Evolutionary conservation across 345 rosid genomes (phyloP), one percentile per base, ranked within the genome.

Genomic region (Eucalyptus melliodora): DNA sequence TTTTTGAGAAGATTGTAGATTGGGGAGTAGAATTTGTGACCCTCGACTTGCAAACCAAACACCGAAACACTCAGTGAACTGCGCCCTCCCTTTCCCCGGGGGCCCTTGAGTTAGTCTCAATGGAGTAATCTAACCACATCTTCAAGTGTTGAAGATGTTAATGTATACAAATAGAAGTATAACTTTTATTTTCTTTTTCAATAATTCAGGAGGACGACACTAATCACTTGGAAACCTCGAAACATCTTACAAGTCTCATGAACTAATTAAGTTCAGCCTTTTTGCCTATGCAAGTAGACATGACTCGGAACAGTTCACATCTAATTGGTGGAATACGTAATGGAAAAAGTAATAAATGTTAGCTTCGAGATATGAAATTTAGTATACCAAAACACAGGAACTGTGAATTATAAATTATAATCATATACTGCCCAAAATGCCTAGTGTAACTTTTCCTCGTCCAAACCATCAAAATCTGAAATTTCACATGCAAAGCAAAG

Each of bases 61-160:
- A 9, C 2, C 10, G 45, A 72, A 67, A 31, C 77, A 7, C 72
- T n/a, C 37, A 7, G 0, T n/a, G 40, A 62, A 53, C 26, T 21
- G 59, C 0, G 1, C 59, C 59, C 53, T 5, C 26, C 11, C 24
- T 8, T 53, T 19, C 24, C 26, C 5, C 0, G 0, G 24, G 4
- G 30, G 12, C 5, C 15, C 23, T 23, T 0, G 27, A 3, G 10
- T 37, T 37, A 19, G 83, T 72, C 27, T 72, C 83, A 37, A 37
- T 2, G 3, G 45, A 37, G 45, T 77, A 77, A 77, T 77, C 83
- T 77, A 21, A 77, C 1, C 5, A 2, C 9, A 3, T 72, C 47
- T 37, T 77, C 2, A 77, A 15, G 10, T 65, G 77, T n/a, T n/a
- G 40, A 65, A n/a, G 21, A 65, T 65, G 77, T 14, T 65, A n/a